Evolutionary conservation across 1,284 basidiomycete genomes (phyloP).

Genomic region (Puccinia novopanici): DNA sequence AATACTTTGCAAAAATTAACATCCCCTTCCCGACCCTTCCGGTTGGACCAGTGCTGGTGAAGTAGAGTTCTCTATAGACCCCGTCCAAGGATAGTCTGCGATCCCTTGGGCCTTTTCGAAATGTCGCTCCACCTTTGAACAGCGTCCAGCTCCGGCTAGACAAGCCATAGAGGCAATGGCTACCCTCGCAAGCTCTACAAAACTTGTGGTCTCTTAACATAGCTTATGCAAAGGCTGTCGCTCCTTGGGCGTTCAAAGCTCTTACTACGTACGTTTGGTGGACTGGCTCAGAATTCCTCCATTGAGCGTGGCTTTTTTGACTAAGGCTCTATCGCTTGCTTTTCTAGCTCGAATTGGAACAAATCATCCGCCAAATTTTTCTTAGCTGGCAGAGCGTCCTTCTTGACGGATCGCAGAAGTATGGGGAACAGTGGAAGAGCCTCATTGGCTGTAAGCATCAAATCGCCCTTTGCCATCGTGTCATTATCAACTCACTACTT

Average conservation of each 20-base stretch:
- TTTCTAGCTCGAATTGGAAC: conserved; percentile 7
- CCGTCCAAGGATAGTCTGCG: conserved; percentile 11
- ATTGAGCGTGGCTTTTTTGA: not conserved
- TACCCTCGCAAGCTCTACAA: not conserved
- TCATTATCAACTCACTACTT: not conserved
- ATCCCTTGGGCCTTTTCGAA: conserved; percentile 9
- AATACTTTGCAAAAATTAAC: no score
- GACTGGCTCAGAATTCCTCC: no score
- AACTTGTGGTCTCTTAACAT: no score
- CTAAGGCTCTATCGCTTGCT: not conserved
- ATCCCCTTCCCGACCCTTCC: no score
- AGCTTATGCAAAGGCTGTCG: no score
- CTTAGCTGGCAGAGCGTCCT: conserved; percentile 6
- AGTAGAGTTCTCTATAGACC: not conserved
- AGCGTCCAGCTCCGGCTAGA: not conserved
- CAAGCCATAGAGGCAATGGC: not conserved
- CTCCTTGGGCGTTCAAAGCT: not conserved
- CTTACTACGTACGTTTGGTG: not conserved
- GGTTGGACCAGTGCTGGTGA: not conserved
- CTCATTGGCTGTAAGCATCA: not conserved
- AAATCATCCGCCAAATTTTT: conserved; percentile 15
- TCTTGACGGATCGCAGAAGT: conserved; percentile 9
- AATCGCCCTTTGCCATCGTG: not conserved
- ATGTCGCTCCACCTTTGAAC: conserved; percentile 4
- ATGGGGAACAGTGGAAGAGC: not conserved